Base-by-base conservation (phyloP, 768 basidiomycete species). In the Xerocomellus intermedius region DNA sequence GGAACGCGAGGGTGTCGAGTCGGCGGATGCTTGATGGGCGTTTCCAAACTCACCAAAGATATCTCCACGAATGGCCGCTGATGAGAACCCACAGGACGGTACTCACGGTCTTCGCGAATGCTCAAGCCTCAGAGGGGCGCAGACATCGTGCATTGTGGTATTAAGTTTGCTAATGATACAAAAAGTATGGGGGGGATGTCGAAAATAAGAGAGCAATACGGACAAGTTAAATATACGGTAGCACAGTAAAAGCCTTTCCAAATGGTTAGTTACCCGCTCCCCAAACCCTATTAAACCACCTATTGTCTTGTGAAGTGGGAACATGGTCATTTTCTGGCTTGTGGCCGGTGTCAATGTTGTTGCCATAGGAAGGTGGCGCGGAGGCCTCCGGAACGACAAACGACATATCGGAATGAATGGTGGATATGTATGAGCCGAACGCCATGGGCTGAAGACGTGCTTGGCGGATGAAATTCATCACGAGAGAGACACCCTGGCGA, bases 401-500 rank as follows among this genome's bases (percentile, higher is more conserved):
- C 8, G 71, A 70, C 57, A 59, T 66, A 22, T 71, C 71, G 36
- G 70, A 70, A 54, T 66, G 71, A 35, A 73, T 63, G 57, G 55
- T 65, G 42, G 72, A 68, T 47, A 65, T 69, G 41, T 77, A 72
- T 16, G 67, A 72, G 14, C 74, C 77, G 36, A 79, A 67, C 16
- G 74, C 62, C 74, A 82, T 75, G 37, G 81, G 77, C 55, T 82
- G 77, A 45, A 77, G 61, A 54, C 91, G 87, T 47, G 91, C 86
- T 70, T 92, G 86, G 42, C 92, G 87, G 32, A 96, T 73, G 49
- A 91, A 78, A 56, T 79, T 79, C 46, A 96, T 79, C 54, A 96
- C 87, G 41, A 93, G 78, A 39, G 88, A 85, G 57, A 97, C 87
- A 7, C 94, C 94, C 71, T 92, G 89, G 42, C 91, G 89, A 63